Evolutionary conservation across 2,329 filamentous ascomycete species (phyloP), one percentile per base, ranked within the genome.

Genomic region (Penicillium expansum): DNA sequence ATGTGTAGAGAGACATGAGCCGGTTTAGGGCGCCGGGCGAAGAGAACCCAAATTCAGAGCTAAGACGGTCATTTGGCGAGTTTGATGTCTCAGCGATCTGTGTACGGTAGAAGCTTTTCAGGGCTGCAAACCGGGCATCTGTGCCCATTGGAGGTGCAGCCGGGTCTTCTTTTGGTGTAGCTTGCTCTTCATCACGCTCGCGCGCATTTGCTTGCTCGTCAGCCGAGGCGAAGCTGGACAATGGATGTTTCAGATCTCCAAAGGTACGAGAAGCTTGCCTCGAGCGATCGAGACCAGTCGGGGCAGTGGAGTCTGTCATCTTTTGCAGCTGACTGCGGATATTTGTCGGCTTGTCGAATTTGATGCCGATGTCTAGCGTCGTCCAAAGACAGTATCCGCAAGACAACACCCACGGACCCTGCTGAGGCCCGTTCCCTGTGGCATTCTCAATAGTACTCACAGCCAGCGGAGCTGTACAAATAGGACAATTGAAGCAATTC

Each of bases 311-410:
- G 62, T 82, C 79, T 3, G 85, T 86, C 55, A 94, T 76, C 66
- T 87, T 89, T 37, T 87, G 78, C 9, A 96, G 79, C 71, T 99
- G 94, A 29, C 83, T 82, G 62, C 90, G 88, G 60, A 99, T 92
- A 59, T 91, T 91, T 57, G 90, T 94, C 10, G 90, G 86, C 66
- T 93, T 92, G 68, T 93, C 91, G 70, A 99, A 95, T 67, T 90
- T 86, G 73, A 99, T 87, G 37, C 89, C 91, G 41, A 96, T 90
- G 70, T 99, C 94, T 51, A 88, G 83, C 1, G 92, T 93, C 61
- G 86, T 91, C 94, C 94, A 99, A 73, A 90, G 87, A 78, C 94
- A 99, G 75, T 96, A 96, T 50, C 87, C 86, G 78, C 94, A 99
- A 37, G 87, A 85, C 41, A 99, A 81, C 33, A 93, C 86, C 75